Evolutionary conservation across 2,329 filamentous ascomycete genomes (phyloP).

Genomic region (Xylariales sp.): DNA sequence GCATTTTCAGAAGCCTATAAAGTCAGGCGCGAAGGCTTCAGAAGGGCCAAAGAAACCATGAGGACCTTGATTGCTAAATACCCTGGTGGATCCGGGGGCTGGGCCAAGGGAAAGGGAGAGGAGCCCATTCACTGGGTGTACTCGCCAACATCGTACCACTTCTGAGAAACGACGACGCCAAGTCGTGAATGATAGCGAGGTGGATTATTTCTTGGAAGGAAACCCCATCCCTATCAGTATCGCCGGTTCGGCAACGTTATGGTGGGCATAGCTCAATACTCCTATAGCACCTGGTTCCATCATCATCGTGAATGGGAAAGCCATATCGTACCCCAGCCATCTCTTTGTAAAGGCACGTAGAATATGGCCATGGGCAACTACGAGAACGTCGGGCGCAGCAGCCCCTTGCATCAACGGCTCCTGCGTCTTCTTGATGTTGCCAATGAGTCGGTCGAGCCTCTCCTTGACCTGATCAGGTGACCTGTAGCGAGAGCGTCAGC

Average conservation of each 20-base stretch:
- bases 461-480: background rate
- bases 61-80: no score
- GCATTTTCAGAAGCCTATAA: no score
- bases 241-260: background rate
- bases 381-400: background rate
- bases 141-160: background rate
- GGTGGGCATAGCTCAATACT: constrained; percentile 1
- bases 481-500: background rate
- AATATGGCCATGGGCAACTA: constrained; percentile 8
- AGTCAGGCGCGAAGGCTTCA: no score
- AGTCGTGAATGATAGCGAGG: background rate
- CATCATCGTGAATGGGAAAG: constrained; percentile 2
- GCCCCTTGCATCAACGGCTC: constrained; percentile 1
- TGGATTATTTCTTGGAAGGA: background rate
- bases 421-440: background rate
- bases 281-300: constrained; percentile 6
- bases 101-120: no score
- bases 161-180: background rate
- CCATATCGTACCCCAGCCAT: background rate
- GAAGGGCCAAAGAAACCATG: no score
- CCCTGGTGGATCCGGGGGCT: no score
- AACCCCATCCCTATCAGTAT: constrained; percentile 2
- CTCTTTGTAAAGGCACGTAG: constrained; percentile 5
- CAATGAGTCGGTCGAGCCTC: constrained; percentile 1
- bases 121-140: no score